Conservation (phyloP, 1,284 basidiomycete species). For the Porogramme epimiltina region DNA sequence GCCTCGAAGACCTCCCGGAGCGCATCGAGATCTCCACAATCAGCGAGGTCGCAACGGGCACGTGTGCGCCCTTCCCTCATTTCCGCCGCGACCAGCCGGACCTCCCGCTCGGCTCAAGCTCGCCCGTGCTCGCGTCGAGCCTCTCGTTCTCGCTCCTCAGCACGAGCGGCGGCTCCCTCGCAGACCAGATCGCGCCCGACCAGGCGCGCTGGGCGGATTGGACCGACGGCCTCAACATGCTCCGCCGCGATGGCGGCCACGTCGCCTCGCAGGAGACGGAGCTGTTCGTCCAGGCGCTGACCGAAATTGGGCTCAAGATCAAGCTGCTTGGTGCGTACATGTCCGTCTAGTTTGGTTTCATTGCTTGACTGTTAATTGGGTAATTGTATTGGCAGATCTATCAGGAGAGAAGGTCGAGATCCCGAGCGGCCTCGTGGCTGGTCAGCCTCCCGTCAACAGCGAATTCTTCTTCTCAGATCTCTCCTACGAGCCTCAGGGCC, state of each 20-base stretch:
- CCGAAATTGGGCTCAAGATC: slow-evolving; percentile 93
- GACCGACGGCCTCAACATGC: slow-evolving; percentile 93
- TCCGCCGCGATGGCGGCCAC: slow-evolving; percentile 78
- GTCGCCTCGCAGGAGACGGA: slow-evolving; percentile 85
- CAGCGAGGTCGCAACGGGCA: slow-evolving; percentile 77
- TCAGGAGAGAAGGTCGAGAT: slow-evolving; percentile 93
- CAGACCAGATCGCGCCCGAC: slow-evolving; percentile 88
- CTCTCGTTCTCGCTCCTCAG: slow-evolving; percentile 82
- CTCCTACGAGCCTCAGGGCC: slow-evolving; percentile 32
- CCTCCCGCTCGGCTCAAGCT: slow-evolving; percentile 46
- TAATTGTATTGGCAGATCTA: slow-evolving; percentile 74
- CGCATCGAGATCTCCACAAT: slow-evolving; percentile 81
- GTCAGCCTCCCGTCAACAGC: slow-evolving; percentile 74
- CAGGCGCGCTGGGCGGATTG: slow-evolving; percentile 90
- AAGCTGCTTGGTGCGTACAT: slow-evolving; percentile 76
- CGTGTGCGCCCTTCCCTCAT: slow-evolving; percentile 71
- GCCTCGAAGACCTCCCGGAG: slow-evolving; percentile 86
- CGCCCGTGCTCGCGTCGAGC: slow-evolving; percentile 60
- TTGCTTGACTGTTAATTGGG: too few species aligned
- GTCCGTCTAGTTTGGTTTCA: too few species aligned
- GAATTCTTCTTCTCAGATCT: slow-evolving; percentile 89
- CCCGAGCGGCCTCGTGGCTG: slow-evolving; percentile 71
- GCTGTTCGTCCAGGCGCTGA: slow-evolving; percentile 82
- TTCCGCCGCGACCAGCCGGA: slow-evolving; percentile 60
- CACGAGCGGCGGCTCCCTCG: slow-evolving; percentile 74